A percentile compares a stretch with the other conserved stretches of the same genome.
Conservation (phyloP, 2,329 filamentous ascomycete genomes). For the Zasmidium angulare region DNA sequence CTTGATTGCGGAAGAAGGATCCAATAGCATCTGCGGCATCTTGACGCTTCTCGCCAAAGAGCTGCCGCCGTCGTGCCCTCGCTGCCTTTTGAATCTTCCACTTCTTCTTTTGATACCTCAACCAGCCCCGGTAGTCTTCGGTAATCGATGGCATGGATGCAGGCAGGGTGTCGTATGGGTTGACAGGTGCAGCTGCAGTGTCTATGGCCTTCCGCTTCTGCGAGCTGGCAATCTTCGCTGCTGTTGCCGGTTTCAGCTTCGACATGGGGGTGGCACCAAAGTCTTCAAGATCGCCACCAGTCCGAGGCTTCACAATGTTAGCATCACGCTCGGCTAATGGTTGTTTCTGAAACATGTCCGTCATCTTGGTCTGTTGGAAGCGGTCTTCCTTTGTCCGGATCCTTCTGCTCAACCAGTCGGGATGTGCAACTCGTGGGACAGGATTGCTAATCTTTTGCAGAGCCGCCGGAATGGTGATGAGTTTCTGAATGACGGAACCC, state of each 20-base stretch:
- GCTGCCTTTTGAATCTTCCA: slow-evolving; percentile 98
- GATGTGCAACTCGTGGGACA: slow-evolving; percentile 87
- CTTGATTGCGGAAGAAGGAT: slow-evolving; percentile 83
- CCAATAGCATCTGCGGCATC: slow-evolving; percentile 62
- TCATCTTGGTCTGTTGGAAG: slow-evolving; percentile 98
- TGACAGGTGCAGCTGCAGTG: slow-evolving; percentile 57
- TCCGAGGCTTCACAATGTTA: slow-evolving; percentile 60
- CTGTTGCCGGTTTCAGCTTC: slow-evolving; percentile 48
- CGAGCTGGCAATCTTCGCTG: slow-evolving; percentile 32
- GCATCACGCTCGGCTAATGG: slow-evolving; percentile 70
- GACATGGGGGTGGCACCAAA: slow-evolving; percentile 39
- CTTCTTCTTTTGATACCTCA: slow-evolving; percentile 95
- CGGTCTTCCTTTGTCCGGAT: slow-evolving; percentile 96
- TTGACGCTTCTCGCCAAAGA: slow-evolving; percentile 82
- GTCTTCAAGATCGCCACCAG: slow-evolving; percentile 55
- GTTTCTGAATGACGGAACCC: slow-evolving; percentile 95
- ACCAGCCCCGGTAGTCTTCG: slow-evolving; percentile 82
- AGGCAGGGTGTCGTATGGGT: slow-evolving; percentile 81
- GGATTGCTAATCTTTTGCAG: slow-evolving; percentile 94
- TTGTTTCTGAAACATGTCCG: slow-evolving; percentile 77
- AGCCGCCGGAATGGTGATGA: slow-evolving; percentile 97
- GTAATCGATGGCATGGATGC: slow-evolving; percentile 80
- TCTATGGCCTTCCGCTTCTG: slow-evolving; percentile 52
- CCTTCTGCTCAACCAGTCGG: slow-evolving; percentile 91
- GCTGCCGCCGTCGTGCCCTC: slow-evolving; percentile 76